Percentiles rank a stretch among this genome's conserved stretches.
These are phyloP conservation scores for Coemansia sp. DNA, from an alignment of 192 early-diverging fungal genomes.

Conservation along the genomic window DNA sequence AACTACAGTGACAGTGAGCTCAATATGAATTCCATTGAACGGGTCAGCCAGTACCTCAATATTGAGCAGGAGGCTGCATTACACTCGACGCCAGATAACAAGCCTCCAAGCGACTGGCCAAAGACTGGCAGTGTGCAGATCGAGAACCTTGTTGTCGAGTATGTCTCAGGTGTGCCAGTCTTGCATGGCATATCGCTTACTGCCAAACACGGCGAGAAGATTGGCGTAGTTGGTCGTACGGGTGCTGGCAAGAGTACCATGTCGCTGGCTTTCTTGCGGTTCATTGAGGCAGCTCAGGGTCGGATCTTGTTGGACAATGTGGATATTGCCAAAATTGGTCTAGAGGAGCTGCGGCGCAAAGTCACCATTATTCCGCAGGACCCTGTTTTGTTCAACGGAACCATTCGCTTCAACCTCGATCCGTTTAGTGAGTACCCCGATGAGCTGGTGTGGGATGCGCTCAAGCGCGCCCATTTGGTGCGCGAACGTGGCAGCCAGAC, in stretches of 20 bases:
- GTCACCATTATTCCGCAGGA: constrained; percentile 92
- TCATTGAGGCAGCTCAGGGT: constrained; percentile 69
- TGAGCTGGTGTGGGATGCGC: constrained; percentile 68
- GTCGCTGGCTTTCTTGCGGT: constrained; percentile 69
- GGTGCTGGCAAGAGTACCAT: constrained; percentile 80
- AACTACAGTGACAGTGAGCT: constrained; percentile 78
- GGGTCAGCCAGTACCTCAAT: constrained; percentile 75
- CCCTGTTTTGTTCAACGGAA: constrained; percentile 73
- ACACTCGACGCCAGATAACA: constrained; percentile 54
- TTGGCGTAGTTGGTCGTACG: constrained; percentile 89
- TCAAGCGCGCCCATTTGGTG: constrained; percentile 73
- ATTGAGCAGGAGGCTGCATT: constrained; percentile 77
- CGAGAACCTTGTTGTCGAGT: constrained; percentile 69
- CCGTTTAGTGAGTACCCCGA: constrained; percentile 81
- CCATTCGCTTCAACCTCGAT: constrained; percentile 84
- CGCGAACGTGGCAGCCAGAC: constrained; percentile 23
- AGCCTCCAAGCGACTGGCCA: constrained; percentile 65
- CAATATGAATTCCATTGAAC: constrained; percentile 83
- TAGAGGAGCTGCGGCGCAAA: constrained; percentile 72
- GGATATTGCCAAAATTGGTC: constrained; percentile 71
- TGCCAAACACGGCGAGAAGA: constrained; percentile 71
- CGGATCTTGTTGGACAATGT: constrained; percentile 71
- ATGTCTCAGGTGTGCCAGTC: constrained; percentile 74
- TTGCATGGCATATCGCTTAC: constrained; percentile 73
- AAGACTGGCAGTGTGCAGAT: constrained; percentile 68